phyloP scores from a whole-genome alignment of 2,329 filamentous ascomycete species.

The Blumeria hordei region DNA sequence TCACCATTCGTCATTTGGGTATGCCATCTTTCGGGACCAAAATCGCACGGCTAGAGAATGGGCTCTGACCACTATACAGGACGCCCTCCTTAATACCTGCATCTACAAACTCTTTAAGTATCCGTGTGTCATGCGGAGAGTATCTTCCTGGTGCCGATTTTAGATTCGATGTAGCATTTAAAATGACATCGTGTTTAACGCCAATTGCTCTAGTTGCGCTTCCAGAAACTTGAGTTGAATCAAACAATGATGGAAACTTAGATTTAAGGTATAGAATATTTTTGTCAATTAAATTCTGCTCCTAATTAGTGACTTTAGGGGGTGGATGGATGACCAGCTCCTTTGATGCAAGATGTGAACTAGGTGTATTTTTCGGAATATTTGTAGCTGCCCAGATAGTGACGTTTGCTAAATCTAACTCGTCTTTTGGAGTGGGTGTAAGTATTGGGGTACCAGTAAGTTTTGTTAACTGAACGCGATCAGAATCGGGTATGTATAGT shows the following conservation, averaged over 20 bases:
- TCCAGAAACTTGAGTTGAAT: neutral
- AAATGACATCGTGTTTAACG: neutral
- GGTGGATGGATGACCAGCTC: neutral
- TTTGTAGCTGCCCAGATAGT: slow-evolving; percentile 1
- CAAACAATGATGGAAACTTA: neutral
- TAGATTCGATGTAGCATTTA: neutral
- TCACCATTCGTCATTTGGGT: neutral
- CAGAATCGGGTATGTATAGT: neutral
- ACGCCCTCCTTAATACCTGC: neutral
- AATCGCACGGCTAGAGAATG: neutral
- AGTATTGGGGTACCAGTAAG: neutral
- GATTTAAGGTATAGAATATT: neutral
- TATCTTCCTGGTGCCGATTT: neutral
- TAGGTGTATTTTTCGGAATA: neutral
- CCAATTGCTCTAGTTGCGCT: neutral
- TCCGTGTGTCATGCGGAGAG: neutral
- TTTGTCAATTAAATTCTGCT: neutral
- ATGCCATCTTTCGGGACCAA: neutral
- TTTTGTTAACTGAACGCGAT: neutral
- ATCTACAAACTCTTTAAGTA: neutral
- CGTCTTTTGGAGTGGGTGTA: neutral
- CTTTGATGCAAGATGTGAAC: neutral
- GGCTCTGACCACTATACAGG: neutral
- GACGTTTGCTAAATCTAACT: neutral
- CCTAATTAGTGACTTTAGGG: neutral